Conservation (phyloP, 164 flowering plant genomes). For the Chimonanthus praecox region DNA sequence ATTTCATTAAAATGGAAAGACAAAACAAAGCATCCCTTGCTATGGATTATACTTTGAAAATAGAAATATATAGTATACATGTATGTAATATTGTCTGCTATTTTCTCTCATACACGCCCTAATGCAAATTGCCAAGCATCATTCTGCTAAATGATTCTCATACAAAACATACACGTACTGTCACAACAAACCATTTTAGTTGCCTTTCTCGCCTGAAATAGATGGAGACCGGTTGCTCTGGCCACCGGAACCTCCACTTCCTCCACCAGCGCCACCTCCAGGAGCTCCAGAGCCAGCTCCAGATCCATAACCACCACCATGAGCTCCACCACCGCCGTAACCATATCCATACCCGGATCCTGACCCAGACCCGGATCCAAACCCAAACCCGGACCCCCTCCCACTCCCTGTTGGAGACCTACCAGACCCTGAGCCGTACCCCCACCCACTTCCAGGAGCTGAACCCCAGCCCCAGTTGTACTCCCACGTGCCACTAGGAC, state of each 20-base stretch:
- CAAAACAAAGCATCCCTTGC: no score
- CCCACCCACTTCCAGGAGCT: constrained; percentile 62
- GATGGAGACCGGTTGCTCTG: constrained; percentile 1
- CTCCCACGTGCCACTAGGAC: constrained; percentile 61
- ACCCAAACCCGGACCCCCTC: constrained; percentile 61
- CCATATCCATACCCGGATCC: constrained; percentile 43
- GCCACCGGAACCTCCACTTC: constrained; percentile 14
- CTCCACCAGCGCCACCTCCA: not conserved
- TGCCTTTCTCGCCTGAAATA: constrained; percentile 1
- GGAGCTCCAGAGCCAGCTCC: constrained; percentile 19
- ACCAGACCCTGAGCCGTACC: constrained; percentile 76
- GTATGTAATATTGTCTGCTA: not conserved
- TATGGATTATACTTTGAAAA: no score
- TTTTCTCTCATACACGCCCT: not conserved
- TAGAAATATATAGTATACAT: not conserved
- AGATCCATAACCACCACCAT: constrained; percentile 31
- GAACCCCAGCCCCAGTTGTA: constrained; percentile 80
- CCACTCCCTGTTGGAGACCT: constrained; percentile 53
- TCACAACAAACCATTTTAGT: constrained; percentile 5
- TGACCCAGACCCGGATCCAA: constrained; percentile 48
- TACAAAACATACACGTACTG: not conserved
- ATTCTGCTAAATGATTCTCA: not conserved
- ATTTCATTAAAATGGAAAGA: no score
- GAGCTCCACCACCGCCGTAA: constrained; percentile 37
- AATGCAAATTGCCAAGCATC: not conserved